Base-by-base conservation (phyloP, 2,329 filamentous ascomycete genomes). In the Cladosporium sp. region DNA sequence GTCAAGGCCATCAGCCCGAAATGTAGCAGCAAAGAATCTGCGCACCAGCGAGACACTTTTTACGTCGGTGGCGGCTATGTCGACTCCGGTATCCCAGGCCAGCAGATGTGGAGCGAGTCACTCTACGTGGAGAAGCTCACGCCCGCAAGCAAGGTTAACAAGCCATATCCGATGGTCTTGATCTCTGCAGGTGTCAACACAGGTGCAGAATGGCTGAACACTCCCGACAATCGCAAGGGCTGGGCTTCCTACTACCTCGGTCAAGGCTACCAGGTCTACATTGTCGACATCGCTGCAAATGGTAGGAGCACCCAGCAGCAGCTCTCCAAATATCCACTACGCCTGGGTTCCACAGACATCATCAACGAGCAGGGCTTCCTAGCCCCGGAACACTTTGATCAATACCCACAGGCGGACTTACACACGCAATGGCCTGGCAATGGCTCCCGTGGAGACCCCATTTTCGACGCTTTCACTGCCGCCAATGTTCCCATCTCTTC, bases 91-190 rank as follows among this genome's bases (percentile, higher is more conserved):
- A 58, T 68, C n/a, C 65, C 65, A 14, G 61, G 60, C 48, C 66
- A 68, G 34, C 68, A 67, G 64, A 66, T 72, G 63, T 58, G 56
- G 56, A 65, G 58, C 32, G 78, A 79, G 61, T 84, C 86, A 75
- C 83, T 86, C 78, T 86, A 86, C 69, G 82, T 85, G 32, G 84
- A 86, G 75, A 78, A 78, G 64, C 76, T 85, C 21, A 69, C 70
- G 13, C 81, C 82, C 6, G 23, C 7, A 23, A n/a, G n/a, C 7
- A 58, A 46, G 23, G 56, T 72, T 58, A 70, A 67, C 28, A 71
- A 75, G 73, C 56, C 56, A n/a, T 58, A 58, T 36, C 56, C 56
- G 16, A 58, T 58, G 13, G 36, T 58, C 8, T 46, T 58, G 1
- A 18, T 58, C 18, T 58, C 56, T 16, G 56, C 56, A 23, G 56